Percentiles rank a stretch among this genome's conserved stretches.
These are phyloP conservation scores for Neophaeococcomyces aloes DNA, from an alignment of 2,329 filamentous ascomycete genomes.

Conservation along the genomic window DNA sequence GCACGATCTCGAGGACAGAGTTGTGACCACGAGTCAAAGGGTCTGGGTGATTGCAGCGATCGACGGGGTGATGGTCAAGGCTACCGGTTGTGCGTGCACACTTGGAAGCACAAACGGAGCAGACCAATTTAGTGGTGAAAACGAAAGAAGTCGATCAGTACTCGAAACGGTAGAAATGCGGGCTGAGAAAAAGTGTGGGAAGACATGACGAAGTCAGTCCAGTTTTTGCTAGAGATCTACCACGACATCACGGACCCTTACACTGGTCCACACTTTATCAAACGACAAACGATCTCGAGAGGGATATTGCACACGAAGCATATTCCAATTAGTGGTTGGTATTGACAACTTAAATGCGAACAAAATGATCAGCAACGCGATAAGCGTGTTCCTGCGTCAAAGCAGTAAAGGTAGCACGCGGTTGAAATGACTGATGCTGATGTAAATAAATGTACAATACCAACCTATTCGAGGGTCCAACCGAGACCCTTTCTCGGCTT, in stretches of 20 bases:
- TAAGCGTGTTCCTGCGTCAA: too few species aligned
- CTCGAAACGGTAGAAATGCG: constrained; percentile 6
- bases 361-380: too few species aligned
- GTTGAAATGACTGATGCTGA: too few species aligned
- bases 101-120: not conserved
- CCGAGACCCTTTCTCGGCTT: too few species aligned
- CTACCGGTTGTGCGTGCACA: constrained; percentile 7
- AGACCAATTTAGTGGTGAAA: constrained; percentile 6
- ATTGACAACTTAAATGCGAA: too few species aligned
- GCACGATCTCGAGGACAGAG: not conserved
- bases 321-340: too few species aligned
- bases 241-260: not conserved
- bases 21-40: not conserved
- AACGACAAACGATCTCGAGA: not conserved
- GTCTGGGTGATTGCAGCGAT: constrained; percentile 1
- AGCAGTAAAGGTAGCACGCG: too few species aligned
- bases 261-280: not conserved
- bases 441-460: too few species aligned
- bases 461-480: too few species aligned
- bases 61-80: not conserved
- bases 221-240: constrained; percentile 5
- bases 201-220: constrained; percentile 7
- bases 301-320: too few species aligned
- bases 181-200: constrained; percentile 2
- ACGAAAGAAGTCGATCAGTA: constrained; percentile 4